A percentile compares a stretch with the other conserved stretches of the same genome.
Evolutionary conservation across 1,284 basidiomycete species (phyloP).

Genomic region (Leccinum fuscescens): DNA sequence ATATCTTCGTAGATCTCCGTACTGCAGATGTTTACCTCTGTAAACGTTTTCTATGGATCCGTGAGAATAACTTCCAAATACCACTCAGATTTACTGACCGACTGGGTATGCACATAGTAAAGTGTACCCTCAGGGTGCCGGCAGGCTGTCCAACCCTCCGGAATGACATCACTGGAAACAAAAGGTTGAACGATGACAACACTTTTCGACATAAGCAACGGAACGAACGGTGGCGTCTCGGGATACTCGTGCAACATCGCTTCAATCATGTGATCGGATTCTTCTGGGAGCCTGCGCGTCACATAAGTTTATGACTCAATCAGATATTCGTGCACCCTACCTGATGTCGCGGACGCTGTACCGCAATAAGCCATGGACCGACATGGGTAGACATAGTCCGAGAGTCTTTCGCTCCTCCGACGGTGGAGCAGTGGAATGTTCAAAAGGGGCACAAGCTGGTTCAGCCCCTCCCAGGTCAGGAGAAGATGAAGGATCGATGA

Average conservation of each 20-base stretch:
- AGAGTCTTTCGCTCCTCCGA: not conserved
- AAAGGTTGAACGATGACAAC: not conserved
- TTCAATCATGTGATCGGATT: constrained; percentile 9
- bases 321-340: constrained; percentile 7
- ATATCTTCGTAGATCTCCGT: constrained; percentile 19
- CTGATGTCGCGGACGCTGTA: constrained; percentile 12
- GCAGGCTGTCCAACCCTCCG: constrained; percentile 24
- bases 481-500: not conserved
- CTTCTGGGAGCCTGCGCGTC: constrained; percentile 5
- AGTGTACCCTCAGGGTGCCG: constrained; percentile 31
- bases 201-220: not conserved
- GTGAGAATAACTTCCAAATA: not conserved
- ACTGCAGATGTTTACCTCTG: constrained; percentile 28
- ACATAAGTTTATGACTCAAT: constrained; percentile 3
- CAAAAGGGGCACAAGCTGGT: not conserved
- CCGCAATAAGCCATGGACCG: constrained; percentile 12
- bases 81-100: constrained; percentile 20
- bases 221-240: constrained; percentile 20
- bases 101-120: constrained; percentile 28
- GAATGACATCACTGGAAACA: constrained; percentile 4
- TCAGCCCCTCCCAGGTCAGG: not conserved
- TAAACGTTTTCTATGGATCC: constrained; percentile 29
- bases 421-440: not conserved
- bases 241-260: constrained; percentile 21
- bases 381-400: constrained; percentile 14